Base-by-base conservation (phyloP, 1,284 basidiomycete genomes). In the Chondrostereum purpureum region DNA sequence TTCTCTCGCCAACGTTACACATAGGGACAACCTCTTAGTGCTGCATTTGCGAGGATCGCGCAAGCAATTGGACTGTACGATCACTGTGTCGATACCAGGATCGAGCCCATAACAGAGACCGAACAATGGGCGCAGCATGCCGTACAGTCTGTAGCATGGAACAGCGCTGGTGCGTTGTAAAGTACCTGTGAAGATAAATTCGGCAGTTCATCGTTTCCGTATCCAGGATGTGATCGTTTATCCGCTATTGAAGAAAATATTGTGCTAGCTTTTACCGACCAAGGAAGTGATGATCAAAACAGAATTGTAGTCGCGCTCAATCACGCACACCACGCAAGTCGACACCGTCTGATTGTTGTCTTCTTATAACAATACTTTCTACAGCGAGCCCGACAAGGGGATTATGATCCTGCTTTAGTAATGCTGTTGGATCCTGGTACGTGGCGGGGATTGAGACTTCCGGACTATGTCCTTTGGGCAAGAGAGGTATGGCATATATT, bases 401-500 rank as follows among this genome's bases (percentile, higher is more conserved):
- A 69, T 12, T 85, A 85, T 58, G 64, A 74, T 41, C 69, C 75
- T 49, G 77, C 79, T 3, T 62, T 89, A 27, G 64, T 74, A n/a
- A 66, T 74, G 31, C 68, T 90, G 14, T 64, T 90, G 11, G 76
- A 83, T 45, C 80, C 86, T 2, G 66, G 72, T 31, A 75, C 81
- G 13, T 90, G 88, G 87, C 67, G 70, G 3, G 77, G 81, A 4
- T 63, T 90, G 39, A 68, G 70, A 8, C 58, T 86, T 16, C 64
- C 72, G 34, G 81, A 85, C 58, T 85, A 85, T 59, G 65, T 67
- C 21, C 62, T 70, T 27, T 90, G 87, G 87, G 79, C 82, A 12
- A 67, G 72, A 45, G 76, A 83, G 56, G 72, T 89, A 27, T 90
- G 88, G 87, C 77, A 84, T 54, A 75, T 86, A 46, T 66, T 90